phyloP scores from a whole-genome alignment of 2,329 filamentous ascomycete species.

The Neopestalotiopsis sp. region DNA sequence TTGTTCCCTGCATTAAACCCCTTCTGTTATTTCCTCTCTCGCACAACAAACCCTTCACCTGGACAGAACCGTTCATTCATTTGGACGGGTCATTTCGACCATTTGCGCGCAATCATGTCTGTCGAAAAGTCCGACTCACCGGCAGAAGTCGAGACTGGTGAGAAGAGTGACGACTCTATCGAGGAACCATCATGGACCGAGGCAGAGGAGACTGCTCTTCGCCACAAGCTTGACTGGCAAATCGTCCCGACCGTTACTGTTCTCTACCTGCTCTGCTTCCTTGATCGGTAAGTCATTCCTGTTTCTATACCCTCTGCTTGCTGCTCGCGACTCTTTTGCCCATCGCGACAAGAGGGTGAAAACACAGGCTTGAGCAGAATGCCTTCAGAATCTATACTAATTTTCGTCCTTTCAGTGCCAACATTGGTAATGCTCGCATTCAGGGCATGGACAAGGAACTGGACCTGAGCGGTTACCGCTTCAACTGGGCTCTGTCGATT shows the following conservation, averaged over 20 bases:
- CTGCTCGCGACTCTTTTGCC: neutral
- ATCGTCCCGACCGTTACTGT: conserved; percentile 57
- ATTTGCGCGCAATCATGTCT: conserved; percentile 50
- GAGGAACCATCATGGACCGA: conserved; percentile 49
- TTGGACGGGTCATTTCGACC: conserved; percentile 34
- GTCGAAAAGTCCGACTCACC: conserved; percentile 28
- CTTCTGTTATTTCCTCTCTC: no score
- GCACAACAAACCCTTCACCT: no score
- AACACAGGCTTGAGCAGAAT: neutral
- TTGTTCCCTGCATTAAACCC: no score
- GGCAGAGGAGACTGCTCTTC: conserved; percentile 53
- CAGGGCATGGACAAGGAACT: conserved; percentile 55
- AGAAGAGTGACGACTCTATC: conserved; percentile 33
- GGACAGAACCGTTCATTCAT: no score
- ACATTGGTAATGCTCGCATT: conserved; percentile 61
- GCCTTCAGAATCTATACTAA: neutral
- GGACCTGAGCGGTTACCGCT: conserved; percentile 54
- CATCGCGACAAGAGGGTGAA: neutral
- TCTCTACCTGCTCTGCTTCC: conserved; percentile 58
- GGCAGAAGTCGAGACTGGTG: conserved; percentile 27
- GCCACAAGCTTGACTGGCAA: conserved; percentile 57
- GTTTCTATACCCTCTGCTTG: neutral
- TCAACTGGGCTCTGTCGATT: conserved; percentile 63
- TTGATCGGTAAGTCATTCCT: conserved; percentile 38
- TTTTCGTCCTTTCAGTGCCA: conserved; percentile 30